phyloP scores from a whole-genome alignment of 164 flowering plant species.

The Vitis rotundifolia region DNA sequence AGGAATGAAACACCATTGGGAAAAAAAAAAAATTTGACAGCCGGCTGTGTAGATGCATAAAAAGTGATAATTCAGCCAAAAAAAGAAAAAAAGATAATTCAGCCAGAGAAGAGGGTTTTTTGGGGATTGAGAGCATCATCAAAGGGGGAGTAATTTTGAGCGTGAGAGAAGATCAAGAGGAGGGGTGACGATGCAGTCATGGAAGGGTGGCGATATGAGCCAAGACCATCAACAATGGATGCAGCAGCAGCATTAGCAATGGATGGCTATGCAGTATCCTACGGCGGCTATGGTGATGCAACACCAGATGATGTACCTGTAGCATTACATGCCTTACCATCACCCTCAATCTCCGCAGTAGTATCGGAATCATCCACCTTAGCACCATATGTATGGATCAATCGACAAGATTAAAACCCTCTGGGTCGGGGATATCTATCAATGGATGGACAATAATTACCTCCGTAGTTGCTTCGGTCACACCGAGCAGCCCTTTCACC shows the following conservation, averaged over 20 bases:
- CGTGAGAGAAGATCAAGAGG: too few relatives aligned
- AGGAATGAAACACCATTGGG: too few relatives aligned
- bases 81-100: too few relatives aligned
- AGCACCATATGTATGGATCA: too few relatives aligned
- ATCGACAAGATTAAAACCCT: background rate
- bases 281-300: slow-evolving; percentile 4
- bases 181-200: too few relatives aligned
- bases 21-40: too few relatives aligned
- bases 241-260: slow-evolving; percentile 5
- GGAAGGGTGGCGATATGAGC: too few relatives aligned
- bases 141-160: too few relatives aligned
- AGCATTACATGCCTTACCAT: background rate
- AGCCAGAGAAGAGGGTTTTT: too few relatives aligned
- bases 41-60: too few relatives aligned
- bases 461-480: background rate
- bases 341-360: background rate
- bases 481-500: slow-evolving; percentile 8
- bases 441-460: slow-evolving; percentile 6
- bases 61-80: too few relatives aligned
- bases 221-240: background rate
- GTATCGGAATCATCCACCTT: background rate
- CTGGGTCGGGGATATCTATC: slow-evolving; percentile 3
- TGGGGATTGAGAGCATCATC: too few relatives aligned
- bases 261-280: slow-evolving; percentile 9
- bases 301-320: background rate